Evolutionary conservation across 2,329 filamentous ascomycete genomes (phyloP).

Genomic region (Phoma herbarum): DNA sequence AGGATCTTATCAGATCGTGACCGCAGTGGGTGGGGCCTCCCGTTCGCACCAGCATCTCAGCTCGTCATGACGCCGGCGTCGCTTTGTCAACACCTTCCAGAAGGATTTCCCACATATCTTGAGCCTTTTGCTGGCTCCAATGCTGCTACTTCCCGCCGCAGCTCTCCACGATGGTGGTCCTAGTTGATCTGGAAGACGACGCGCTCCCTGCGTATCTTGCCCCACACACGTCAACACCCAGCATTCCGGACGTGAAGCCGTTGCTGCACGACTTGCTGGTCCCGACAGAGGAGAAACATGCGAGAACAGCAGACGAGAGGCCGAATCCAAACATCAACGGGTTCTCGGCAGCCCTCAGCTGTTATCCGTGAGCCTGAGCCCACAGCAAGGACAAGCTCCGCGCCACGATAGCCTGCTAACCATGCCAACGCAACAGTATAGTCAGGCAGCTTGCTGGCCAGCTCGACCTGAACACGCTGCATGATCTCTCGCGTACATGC

Average conservation of each 20-base stretch:
- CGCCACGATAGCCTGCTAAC: slow-evolving; percentile 42
- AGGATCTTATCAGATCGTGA: slow-evolving; percentile 18
- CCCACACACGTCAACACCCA: slow-evolving; percentile 29
- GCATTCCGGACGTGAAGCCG: slow-evolving; percentile 37
- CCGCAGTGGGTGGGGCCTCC: slow-evolving; percentile 3
- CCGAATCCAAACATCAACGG: slow-evolving; percentile 65
- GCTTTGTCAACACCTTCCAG: slow-evolving; percentile 14
- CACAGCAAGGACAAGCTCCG: slow-evolving; percentile 42
- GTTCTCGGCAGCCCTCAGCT: slow-evolving; percentile 70
- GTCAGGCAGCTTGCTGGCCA: slow-evolving; percentile 76
- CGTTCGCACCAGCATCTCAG: slow-evolving; percentile 11
- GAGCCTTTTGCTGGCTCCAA: slow-evolving; percentile 35
- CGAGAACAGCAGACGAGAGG: slow-evolving; percentile 38
- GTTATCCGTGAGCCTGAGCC: slow-evolving; percentile 70
- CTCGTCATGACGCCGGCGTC: slow-evolving; percentile 34
- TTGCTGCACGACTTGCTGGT: slow-evolving; percentile 38
- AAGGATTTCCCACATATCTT: slow-evolving; percentile 11
- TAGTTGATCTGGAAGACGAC: slow-evolving; percentile 56
- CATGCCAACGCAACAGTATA: slow-evolving; percentile 65
- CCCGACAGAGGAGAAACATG: slow-evolving; percentile 13
- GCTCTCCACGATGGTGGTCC: slow-evolving; percentile 53
- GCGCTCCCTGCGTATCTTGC: slow-evolving; percentile 34
- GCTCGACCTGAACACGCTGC: slow-evolving; percentile 87
- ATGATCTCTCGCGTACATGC: slow-evolving; percentile 83
- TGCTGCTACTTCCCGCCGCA: slow-evolving; percentile 31